A percentile compares a stretch with the other conserved stretches of the same genome.
These are phyloP conservation scores for Crithidia bombi DNA, from an alignment of 208 protist genomes.

Conservation along the genomic window DNA sequence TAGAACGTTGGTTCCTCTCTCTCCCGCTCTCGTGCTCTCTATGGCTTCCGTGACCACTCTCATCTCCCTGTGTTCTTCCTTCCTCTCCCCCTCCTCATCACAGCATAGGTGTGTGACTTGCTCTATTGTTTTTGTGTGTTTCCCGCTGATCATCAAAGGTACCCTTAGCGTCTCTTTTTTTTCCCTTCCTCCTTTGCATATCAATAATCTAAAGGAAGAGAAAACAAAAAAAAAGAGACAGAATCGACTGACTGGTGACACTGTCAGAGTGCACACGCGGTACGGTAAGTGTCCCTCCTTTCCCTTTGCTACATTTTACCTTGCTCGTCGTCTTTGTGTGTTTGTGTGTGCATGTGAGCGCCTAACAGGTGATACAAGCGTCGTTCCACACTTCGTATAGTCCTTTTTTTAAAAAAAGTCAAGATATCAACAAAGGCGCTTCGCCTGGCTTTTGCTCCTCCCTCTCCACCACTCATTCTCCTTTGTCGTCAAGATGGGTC, in stretches of 20 bases:
- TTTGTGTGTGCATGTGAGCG: not conserved
- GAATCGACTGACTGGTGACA: too few relatives aligned
- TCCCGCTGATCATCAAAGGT: too few relatives aligned
- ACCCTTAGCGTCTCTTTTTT: constrained; percentile 35
- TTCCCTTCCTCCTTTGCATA: too few relatives aligned
- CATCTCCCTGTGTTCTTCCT: constrained; percentile 4
- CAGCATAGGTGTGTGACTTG: not conserved
- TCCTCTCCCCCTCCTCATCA: not conserved
- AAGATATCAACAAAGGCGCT: constrained; percentile 1
- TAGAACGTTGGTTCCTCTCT: not conserved
- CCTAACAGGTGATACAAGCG: not conserved
- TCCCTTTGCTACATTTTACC: not conserved
- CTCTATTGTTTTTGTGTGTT: too few relatives aligned
- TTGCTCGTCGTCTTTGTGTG: not conserved
- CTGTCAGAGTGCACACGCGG: too few relatives aligned
- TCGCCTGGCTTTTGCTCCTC: not conserved
- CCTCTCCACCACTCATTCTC: not conserved
- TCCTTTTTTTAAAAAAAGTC: constrained; percentile 1
- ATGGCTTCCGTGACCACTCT: too few relatives aligned
- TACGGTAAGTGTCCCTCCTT: not conserved
- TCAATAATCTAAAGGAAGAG: not conserved
- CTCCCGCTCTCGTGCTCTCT: not conserved
- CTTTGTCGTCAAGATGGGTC: constrained; percentile 56
- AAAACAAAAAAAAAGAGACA: not conserved
- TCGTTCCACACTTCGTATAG: not conserved